Base-by-base conservation (phyloP, 306 rosid genomes). In the Cicer yamashitae region DNA sequence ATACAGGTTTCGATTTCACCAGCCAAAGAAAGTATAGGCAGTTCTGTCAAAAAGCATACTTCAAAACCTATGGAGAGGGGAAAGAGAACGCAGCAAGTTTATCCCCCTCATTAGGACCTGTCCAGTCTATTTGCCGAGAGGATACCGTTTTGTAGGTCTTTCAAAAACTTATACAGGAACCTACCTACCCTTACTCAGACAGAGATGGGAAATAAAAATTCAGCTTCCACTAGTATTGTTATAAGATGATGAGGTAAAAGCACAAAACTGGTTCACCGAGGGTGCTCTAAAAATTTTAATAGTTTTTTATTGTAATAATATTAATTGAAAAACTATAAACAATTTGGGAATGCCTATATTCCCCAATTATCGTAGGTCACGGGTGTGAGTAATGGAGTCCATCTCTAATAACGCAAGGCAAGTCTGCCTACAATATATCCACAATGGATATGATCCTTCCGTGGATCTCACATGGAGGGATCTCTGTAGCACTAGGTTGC, bases 221-320 rank as follows among this genome's bases (percentile, higher is more conserved):
- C 30, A 40, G 56, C 73, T 52, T 22, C 71, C 56, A 68, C 60
- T 61, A 34, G 39, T 34, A 37, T 61, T 57, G 70, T 40, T 57
- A 12, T n/a, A 67, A 57, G 63, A 74, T n/a, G 13, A 66, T 47
- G 37, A 47, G n/a, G 63, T 39, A 70, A 46, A 53, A 44, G 66
- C 17, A 43, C 7, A 46, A 12, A 71, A 50, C 53, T 14, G 34
- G 68, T 25, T 17, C 48, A 70, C 37, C 9, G 6, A 37, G 17
- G 45, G 4, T 1, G 1, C 43, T 44, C 18, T 17, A 10, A 14
- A 70, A 15, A 14, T 7, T 25, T 63, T 10, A 40, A 15, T 25
- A 17, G 60, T 45, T 46, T 66, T 30, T 64, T 40, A 8, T 43
- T 30, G 37, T 30, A 30, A 51, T 37, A 50, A 64, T 38, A 30